These are phyloP conservation scores for Thermomucor indicae-seudaticae DNA, from an alignment of 371 early-diverging fungal genomes.

Conservation along the genomic window DNA sequence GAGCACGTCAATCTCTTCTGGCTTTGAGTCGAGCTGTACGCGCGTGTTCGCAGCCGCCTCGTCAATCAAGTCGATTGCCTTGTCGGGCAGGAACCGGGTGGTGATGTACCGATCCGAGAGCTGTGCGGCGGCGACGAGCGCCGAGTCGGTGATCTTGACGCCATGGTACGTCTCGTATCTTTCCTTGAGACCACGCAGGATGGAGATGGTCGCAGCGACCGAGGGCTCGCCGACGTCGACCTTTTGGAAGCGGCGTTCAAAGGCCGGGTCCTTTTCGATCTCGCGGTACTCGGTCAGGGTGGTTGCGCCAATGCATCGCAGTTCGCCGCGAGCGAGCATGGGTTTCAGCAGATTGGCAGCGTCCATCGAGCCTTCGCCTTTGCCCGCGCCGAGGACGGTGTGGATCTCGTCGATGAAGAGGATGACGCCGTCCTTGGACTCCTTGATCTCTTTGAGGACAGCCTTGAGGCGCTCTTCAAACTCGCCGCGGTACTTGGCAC, in stretches of 20 bases:
- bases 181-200: constrained; percentile 82
- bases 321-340: constrained; percentile 79
- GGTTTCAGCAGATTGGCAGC: constrained; percentile 94
- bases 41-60: constrained; percentile 95
- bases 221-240: constrained; percentile 81
- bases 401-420: constrained; percentile 99
- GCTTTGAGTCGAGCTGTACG: constrained; percentile 94
- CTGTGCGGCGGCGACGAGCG: constrained; percentile 78
- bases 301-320: constrained; percentile 91
- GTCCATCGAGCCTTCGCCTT: constrained; percentile 89
- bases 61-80: constrained; percentile 88
- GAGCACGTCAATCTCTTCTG: constrained; percentile 92
- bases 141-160: constrained; percentile 78
- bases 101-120: constrained; percentile 79
- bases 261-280: constrained; percentile 87
- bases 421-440: constrained; percentile 87
- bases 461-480: constrained; percentile 99
- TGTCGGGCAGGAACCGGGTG: constrained; percentile 72
- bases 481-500: constrained; percentile 95
- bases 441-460: constrained; percentile 94
- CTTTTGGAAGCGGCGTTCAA: constrained; percentile 88
- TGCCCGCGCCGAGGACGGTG: constrained; percentile 90
- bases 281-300: constrained; percentile 83
- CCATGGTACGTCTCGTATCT: constrained; percentile 86
- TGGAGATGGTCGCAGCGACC: constrained; percentile 78